Conservation (phyloP, 148 eudicot genomes). For the Nepenthes gracilis region DNA sequence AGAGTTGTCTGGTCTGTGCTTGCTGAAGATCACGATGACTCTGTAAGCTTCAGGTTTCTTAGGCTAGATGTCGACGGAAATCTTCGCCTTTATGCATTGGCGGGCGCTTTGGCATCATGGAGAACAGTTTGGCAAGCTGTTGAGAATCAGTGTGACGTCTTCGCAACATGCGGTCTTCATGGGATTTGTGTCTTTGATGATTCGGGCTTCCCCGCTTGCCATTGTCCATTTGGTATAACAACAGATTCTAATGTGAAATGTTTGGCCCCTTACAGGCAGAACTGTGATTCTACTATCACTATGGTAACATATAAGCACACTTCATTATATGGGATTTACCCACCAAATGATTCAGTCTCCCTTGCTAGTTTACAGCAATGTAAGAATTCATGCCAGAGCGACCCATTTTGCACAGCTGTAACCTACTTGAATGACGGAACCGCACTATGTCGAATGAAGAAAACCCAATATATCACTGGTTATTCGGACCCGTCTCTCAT, state of each 20-base stretch:
- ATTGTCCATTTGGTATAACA: slow-evolving; percentile 29
- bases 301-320: slow-evolving; percentile 35
- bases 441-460: slow-evolving; percentile 33
- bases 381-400: slow-evolving; percentile 28
- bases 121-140: slow-evolving; percentile 53
- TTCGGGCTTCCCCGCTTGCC: slow-evolving; percentile 29
- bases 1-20: slow-evolving; percentile 37
- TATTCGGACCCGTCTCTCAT: slow-evolving; percentile 28
- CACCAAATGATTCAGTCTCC: slow-evolving; percentile 29
- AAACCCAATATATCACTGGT: slow-evolving; percentile 41
- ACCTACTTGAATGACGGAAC: slow-evolving; percentile 41
- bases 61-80: slow-evolving; percentile 63
- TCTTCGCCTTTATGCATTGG: slow-evolving; percentile 55
- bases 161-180: slow-evolving; percentile 46
- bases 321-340: slow-evolving; percentile 43
- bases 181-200: slow-evolving; percentile 34
- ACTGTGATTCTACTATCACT: slow-evolving; percentile 33
- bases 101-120: slow-evolving; percentile 29
- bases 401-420: slow-evolving; percentile 45
- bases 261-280: slow-evolving; percentile 27
- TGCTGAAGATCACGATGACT: slow-evolving; percentile 45
- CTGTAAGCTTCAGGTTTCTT: slow-evolving; percentile 39
- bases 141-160: slow-evolving; percentile 54
- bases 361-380: slow-evolving; percentile 31
- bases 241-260: slow-evolving; percentile 21